Evolutionary conservation across 2,329 filamentous ascomycete genomes (phyloP).

Genomic region (Sphaerulina populicola): DNA sequence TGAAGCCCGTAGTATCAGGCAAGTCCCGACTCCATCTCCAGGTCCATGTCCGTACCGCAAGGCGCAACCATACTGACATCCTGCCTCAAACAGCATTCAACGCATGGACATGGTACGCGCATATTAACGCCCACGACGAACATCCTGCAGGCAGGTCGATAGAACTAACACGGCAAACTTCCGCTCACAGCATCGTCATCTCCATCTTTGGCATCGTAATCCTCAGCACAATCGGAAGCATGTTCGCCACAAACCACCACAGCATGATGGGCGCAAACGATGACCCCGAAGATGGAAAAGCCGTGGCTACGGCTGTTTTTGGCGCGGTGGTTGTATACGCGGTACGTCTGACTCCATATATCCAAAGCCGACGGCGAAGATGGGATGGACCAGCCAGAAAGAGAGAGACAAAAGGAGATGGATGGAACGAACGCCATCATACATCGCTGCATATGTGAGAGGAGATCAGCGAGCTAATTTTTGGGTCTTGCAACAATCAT

Average conservation of each 20-base stretch:
- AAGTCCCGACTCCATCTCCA: too few relatives aligned
- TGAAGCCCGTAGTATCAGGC: slow-evolving; percentile 84
- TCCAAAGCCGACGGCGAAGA: too few relatives aligned
- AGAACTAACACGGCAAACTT: slow-evolving; percentile 5
- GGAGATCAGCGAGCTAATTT: not conserved
- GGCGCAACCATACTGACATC: too few relatives aligned
- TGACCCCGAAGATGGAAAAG: slow-evolving; percentile 55
- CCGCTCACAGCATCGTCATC: slow-evolving; percentile 55
- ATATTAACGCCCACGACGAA: not conserved
- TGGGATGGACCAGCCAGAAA: not conserved
- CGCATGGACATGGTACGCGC: slow-evolving; percentile 83
- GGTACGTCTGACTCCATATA: slow-evolving; percentile 49
- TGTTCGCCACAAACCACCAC: slow-evolving; percentile 71
- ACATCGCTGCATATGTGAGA: too few relatives aligned
- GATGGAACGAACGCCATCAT: too few relatives aligned
- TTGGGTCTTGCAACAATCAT: too few relatives aligned
- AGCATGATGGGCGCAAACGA: slow-evolving; percentile 69
- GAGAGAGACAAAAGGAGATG: not conserved
- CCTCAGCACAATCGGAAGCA: slow-evolving; percentile 55
- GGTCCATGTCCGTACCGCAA: too few relatives aligned
- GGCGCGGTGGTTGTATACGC: slow-evolving; percentile 79
- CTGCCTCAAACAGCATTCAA: slow-evolving; percentile 53
- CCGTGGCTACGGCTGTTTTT: slow-evolving; percentile 78
- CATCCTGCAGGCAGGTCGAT: not conserved
- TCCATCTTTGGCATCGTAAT: slow-evolving; percentile 58